Conservation (phyloP, 331 rosid species). For the Quercus phellos region DNA sequence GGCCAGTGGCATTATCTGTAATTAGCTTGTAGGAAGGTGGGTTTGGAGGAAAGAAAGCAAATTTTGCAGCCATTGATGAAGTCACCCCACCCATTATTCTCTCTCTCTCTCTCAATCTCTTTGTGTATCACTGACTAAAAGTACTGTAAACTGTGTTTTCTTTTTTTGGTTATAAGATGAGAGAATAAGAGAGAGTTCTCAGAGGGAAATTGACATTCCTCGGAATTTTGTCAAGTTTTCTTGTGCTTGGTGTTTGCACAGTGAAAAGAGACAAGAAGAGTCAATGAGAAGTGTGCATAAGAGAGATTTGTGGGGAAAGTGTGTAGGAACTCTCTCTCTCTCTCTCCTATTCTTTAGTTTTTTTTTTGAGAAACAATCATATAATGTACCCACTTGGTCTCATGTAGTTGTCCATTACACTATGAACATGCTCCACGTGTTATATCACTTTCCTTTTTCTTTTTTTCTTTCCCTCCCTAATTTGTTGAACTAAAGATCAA, state of each 20-base stretch:
- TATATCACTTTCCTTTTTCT: background rate
- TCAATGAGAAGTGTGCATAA: background rate
- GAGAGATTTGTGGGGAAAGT: background rate
- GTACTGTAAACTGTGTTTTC: background rate
- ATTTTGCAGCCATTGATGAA: conserved; percentile 91
- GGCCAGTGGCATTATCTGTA: conserved; percentile 49
- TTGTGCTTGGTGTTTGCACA: conserved; percentile 11
- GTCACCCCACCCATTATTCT: conserved; percentile 83
- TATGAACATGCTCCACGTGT: conserved; percentile 41
- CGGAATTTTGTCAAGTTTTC: background rate
- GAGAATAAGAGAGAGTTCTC: background rate
- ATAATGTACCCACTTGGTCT: conserved; percentile 19
- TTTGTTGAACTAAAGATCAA: no score
- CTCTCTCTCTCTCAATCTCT: background rate
- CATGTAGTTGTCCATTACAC: background rate
- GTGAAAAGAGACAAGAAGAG: conserved; percentile 5
- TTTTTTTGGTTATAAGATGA: background rate
- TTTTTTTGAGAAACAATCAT: conserved; percentile 6
- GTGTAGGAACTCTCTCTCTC: background rate
- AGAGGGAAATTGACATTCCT: conserved; percentile 28
- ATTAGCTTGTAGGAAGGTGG: conserved; percentile 77
- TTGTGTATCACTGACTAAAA: background rate
- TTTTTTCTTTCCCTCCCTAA: no score
- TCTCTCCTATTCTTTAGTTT: conserved; percentile 20
- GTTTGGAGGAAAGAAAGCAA: conserved; percentile 85